Evolutionary conservation across 1,139 yeast species (phyloP), one percentile per base, ranked within the genome.

Genomic region (Blastobotrys malaysiensis): DNA sequence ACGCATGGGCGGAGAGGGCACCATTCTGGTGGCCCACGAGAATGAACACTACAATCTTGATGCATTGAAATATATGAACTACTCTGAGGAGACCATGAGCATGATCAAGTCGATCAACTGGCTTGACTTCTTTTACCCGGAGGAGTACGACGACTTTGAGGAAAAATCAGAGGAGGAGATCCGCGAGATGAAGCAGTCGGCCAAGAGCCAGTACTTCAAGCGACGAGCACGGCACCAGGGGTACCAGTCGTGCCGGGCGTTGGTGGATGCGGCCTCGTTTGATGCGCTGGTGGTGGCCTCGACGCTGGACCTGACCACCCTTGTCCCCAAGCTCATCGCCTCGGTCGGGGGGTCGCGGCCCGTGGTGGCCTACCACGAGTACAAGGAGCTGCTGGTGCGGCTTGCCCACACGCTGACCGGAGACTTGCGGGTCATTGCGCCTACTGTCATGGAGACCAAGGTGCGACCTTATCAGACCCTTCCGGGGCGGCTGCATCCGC

Each of bases 401-500:
- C 73, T 87, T 11, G 87, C 88, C 53, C 90, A 89, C 65, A 75
- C 75, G 13, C 74, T 90, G 51, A 77, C 81, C 58, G 74, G 74
- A 47, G 95, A 89, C 62, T 77, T 81, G 59, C 76, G 91, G 52
- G 80, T 88, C 9, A 75, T 93, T 62, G 95, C 95, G 0, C 96
- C 97, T 4, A 81, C 90, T 2, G 82, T 95, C 26, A 77, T 81
- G 57, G 97, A 91, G 68, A 81, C 96, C 0, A 77, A 89, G 57
- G 95, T 88, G 7, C 81, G 97, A 59, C 86, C 85, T 51, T 89
- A 86, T 67, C 99, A 93, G 71, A 90, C 97, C 3, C 81, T 93
- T 26, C 90, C 96, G 11, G 99, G 99, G 6, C 83, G 96, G 67
- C 76, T 93, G 68, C 99, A 95, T 69, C 99, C 99, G 0, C 71